Evolutionary conservation across 2,329 filamentous ascomycete species (phyloP).

Genomic region (Alternaria infectoria): DNA sequence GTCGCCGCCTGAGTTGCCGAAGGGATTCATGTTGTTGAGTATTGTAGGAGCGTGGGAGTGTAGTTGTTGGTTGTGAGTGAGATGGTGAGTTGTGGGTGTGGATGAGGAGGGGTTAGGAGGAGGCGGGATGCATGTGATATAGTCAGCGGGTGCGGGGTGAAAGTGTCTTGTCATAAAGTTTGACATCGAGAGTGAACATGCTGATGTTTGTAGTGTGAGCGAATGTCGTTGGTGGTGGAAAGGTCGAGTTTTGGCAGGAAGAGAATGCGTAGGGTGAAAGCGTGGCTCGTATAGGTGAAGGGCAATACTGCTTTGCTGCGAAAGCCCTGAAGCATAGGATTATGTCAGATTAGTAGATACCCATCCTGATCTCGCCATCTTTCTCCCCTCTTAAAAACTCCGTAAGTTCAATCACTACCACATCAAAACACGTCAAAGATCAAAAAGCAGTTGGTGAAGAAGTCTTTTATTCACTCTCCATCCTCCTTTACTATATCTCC

Average conservation of each 20-base stretch:
- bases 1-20: not conserved
- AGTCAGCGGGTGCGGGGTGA: not conserved
- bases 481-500: not conserved
- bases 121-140: not conserved
- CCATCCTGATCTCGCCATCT: not conserved
- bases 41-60: not conserved
- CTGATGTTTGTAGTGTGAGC: not conserved
- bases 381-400: not conserved
- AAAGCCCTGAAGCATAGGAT: fast-evolving
- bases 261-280: not conserved
- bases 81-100: not conserved
- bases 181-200: not conserved
- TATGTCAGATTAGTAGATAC: not conserved
- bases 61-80: not conserved
- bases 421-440: not conserved
- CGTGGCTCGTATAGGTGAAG: too few species aligned
- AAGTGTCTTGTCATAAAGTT: not conserved
- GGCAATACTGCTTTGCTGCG: not conserved
- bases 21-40: not conserved
- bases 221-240: too few species aligned
- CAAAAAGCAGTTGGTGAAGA: not conserved
- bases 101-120: not conserved
- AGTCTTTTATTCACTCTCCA: not conserved
- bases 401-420: not conserved
- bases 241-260: not conserved